Evolutionary conservation across 306 rosid species (phyloP), one percentile per base, ranked within the genome.

Genomic region (Begonia fuchsioides): DNA sequence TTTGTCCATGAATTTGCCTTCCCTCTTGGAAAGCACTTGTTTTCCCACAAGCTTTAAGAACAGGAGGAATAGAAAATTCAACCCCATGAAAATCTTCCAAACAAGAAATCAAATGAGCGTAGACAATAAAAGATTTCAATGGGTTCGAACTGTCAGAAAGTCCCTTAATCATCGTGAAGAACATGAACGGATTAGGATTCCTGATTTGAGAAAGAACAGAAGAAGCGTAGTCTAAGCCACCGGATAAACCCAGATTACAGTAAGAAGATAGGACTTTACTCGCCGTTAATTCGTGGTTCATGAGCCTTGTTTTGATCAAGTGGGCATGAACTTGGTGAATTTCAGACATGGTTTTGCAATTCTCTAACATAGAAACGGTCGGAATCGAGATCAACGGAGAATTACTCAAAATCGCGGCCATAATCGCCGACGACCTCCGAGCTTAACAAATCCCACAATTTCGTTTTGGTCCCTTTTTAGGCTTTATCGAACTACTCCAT

Each of bases 251-350:
- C n/a, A 44, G 47, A 15, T 11, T 50, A 52, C 63, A 45, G 14
- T 44, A 63, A 12, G 20, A 49, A 15, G 71, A 38, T 14, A 68
- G 26, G 55, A 78, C 71, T 44, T 74, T 74, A 32, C 57, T 47
- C 6, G 55, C 51, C 13, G 52, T 59, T 7, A 55, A 11, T 8
- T 61, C 49, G 64, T 71, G 71, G 38, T 47, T 40, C 19, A 74
- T 45, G 62, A 78, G 74, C 59, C 74, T 74, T 51, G 86, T 74
- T 62, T 78, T 78, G 67, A 78, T 56, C 19, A 71, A 32, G 47
- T 62, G 62, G 43, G 74, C 77, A 20, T 71, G 81, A 47, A 78
- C 52, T 65, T 74, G 86, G 45, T 68, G 72, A 10, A 65, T 59
- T 57, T 74, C 74, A 32, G 51, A 17, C 40, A 56, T 6, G 50